Percentiles rank a stretch among this genome's conserved stretches.
Evolutionary conservation across 257 asterid genomes (phyloP).

Genomic region (Solanum peruvianum): DNA sequence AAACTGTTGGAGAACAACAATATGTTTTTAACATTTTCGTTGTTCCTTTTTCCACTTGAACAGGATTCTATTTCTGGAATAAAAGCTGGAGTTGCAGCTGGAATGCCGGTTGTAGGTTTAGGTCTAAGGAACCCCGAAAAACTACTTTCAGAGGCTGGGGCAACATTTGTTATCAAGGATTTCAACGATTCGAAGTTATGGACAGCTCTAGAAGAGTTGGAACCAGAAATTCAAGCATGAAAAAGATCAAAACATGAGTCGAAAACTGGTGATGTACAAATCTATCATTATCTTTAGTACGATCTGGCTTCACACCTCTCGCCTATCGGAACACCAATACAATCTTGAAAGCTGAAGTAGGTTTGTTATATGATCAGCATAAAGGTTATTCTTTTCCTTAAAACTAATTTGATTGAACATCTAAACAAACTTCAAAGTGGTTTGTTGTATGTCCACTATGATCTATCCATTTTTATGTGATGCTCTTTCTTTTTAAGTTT

Average conservation of each 20-base stretch:
- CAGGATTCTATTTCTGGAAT: conserved; percentile 78
- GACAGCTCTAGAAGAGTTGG: conserved; percentile 43
- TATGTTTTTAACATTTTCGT: neutral
- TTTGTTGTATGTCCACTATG: neutral
- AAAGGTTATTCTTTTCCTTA: neutral
- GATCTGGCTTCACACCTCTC: neutral
- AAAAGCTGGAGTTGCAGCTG: conserved; percentile 78
- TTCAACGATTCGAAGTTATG: conserved; percentile 48
- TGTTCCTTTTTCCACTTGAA: neutral
- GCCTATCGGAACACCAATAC: neutral
- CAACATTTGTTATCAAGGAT: conserved; percentile 50
- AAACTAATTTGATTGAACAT: neutral
- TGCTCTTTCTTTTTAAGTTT: neutral
- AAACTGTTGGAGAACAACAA: neutral
- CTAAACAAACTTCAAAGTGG: neutral
- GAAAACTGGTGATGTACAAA: neutral
- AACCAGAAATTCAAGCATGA: conserved; percentile 4
- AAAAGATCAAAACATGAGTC: conserved; percentile 19
- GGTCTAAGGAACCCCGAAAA: conserved; percentile 55
- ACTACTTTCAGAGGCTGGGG: conserved; percentile 43
- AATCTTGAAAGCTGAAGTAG: neutral
- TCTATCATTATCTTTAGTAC: neutral
- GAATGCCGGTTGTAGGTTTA: conserved; percentile 70
- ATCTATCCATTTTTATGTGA: neutral
- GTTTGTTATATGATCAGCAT: neutral